Conservation (phyloP, 2,329 filamentous ascomycete species). For the Talaromyces sp. region DNA sequence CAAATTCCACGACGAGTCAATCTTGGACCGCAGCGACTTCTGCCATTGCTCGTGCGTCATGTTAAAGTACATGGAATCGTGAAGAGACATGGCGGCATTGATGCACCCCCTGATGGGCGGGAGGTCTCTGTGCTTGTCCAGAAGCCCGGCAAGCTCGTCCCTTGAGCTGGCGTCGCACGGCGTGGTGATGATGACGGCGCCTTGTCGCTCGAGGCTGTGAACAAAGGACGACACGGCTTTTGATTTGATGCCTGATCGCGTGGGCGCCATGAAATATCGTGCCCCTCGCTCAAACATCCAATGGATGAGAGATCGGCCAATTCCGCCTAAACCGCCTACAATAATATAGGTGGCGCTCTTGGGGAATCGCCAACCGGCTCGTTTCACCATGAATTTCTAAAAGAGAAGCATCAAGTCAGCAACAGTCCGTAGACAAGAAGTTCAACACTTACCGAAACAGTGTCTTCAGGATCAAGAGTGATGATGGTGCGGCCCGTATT, state of each 20-base stretch:
- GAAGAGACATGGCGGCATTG: conserved; percentile 18
- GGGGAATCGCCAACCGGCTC: not conserved
- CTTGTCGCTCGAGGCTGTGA: not conserved
- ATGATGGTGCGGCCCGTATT: too few species aligned
- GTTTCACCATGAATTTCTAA: not conserved
- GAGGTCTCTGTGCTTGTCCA: conserved; percentile 10
- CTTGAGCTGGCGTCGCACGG: not conserved
- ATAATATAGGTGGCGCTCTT: not conserved
- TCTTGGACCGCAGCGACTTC: conserved; percentile 25
- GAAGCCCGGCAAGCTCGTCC: not conserved
- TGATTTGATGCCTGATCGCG: not conserved
- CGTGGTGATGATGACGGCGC: not conserved
- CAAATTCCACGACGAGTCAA: conserved; percentile 30
- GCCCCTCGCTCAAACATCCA: not conserved
- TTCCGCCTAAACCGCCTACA: not conserved
- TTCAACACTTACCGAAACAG: not conserved
- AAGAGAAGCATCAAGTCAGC: not conserved
- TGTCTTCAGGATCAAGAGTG: too few species aligned
- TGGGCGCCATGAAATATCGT: not conserved
- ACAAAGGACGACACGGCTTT: not conserved
- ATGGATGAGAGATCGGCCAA: not conserved
- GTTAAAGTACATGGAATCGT: conserved; percentile 16
- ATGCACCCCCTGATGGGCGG: conserved; percentile 23
- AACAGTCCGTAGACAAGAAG: not conserved
- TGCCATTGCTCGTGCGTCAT: conserved; percentile 26